Conservation (phyloP, 2,329 filamentous ascomycete genomes). For the Colletotrichum salicis region DNA sequence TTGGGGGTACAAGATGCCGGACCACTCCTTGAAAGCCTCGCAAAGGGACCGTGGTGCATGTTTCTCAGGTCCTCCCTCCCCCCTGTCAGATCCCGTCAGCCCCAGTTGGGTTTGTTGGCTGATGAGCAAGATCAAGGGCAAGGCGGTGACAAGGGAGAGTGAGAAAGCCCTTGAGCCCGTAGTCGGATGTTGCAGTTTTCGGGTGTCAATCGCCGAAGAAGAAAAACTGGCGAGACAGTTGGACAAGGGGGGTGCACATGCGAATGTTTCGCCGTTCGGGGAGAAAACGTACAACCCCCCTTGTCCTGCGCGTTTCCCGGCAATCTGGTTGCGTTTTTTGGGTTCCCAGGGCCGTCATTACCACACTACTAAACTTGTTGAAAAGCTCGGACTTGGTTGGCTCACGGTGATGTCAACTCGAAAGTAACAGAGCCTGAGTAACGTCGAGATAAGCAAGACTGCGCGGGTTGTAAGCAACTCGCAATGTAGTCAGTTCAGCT, state of each 20-base stretch:
- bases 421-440: background rate
- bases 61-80: background rate
- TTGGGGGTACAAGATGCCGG: background rate
- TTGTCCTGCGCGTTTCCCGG: conserved; percentile 15
- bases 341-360: background rate
- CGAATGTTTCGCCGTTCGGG: background rate
- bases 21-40: background rate
- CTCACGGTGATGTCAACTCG: background rate
- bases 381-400: conserved; percentile 1
- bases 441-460: background rate
- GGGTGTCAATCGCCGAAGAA: conserved; percentile 16
- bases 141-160: conserved; percentile 21
- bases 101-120: conserved; percentile 16
- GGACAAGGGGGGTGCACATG: conserved; percentile 10
- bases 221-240: conserved; percentile 20
- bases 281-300: conserved; percentile 1
- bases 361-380: background rate
- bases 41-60: background rate
- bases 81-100: background rate
- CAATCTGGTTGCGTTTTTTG: conserved; percentile 20
- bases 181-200: conserved; percentile 22
- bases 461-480: background rate
- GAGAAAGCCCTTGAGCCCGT: background rate
- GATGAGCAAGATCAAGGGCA: conserved; percentile 10
- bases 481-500: background rate